These are phyloP conservation scores for Aechmea fasciata DNA, from an alignment of 176 grass and related monocot species.

Conservation along the genomic window DNA sequence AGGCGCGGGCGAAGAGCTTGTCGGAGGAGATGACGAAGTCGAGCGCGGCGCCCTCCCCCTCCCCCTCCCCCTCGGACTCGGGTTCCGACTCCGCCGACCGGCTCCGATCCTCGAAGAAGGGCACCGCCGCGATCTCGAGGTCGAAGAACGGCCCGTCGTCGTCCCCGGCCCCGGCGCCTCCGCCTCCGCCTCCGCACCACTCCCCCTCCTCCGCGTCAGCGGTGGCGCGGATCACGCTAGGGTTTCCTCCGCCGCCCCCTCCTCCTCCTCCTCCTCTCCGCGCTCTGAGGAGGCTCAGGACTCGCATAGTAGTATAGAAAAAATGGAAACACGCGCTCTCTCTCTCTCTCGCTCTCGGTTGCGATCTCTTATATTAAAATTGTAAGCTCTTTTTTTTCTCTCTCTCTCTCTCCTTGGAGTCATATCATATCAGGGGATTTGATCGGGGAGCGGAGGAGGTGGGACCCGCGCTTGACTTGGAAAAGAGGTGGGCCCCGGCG, in stretches of 20 bases:
- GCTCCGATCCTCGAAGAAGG: background rate
- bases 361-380: background rate
- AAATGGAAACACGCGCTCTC: background rate
- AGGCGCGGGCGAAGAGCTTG: slow-evolving; percentile 29
- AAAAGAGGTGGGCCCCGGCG: background rate
- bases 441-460: background rate
- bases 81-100: slow-evolving; percentile 17
- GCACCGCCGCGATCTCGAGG: slow-evolving; percentile 34
- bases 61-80: slow-evolving; percentile 38
- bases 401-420: too few relatives aligned
- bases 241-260: slow-evolving; percentile 8
- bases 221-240: slow-evolving; percentile 17
- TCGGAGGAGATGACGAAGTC: slow-evolving; percentile 47
- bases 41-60: slow-evolving; percentile 17
- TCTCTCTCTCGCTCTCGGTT: background rate
- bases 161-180: slow-evolving; percentile 18
- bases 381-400: background rate
- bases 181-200: slow-evolving; percentile 9
- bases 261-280: slow-evolving; percentile 1
- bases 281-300: slow-evolving; percentile 13
- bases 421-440: slow-evolving; percentile 20
- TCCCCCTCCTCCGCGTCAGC: slow-evolving; percentile 23
- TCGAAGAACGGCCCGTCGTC: slow-evolving; percentile 84
- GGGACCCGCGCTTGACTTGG: slow-evolving; percentile 19
- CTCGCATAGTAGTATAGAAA: background rate